Evolutionary conservation across 2,329 filamentous ascomycete species (phyloP), one percentile per base, ranked within the genome.

Genomic region (Penicillium verrucosum): DNA sequence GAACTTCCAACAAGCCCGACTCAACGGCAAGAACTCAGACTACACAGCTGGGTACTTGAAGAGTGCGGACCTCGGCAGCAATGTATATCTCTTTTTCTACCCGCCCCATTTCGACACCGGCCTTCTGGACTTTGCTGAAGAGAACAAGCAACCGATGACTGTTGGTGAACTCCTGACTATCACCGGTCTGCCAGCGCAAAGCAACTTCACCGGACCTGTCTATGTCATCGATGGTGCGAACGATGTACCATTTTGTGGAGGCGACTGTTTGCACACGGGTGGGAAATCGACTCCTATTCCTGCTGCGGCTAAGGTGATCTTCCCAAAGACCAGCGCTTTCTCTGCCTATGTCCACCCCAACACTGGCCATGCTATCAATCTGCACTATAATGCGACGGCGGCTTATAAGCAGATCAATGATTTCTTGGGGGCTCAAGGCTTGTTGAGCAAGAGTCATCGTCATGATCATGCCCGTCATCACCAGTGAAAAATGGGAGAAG

Each of bases 321-420:
- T 61, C 54, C 56, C 63, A 51, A 57, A 41, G 32, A 60, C 58
- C 52, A 64, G 55, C 10, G 52, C 54, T 25, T 66, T 70, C 44
- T 54, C 64, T 46, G 60, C 63, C 8, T 63, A 65, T 41, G 58
- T 71, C 3, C 63, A 69, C 21, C 65, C 65, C 9, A 50, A 64
- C 25, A 63, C 60, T 36, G 68, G 67, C 5, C 69, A 71, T 58
- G 67, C 63, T 5, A 57, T 71, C n/a, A 67, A 69, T 45, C 25
- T 70, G 54, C 69, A 70, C 37, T 59, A 68, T 21, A 69, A 68
- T 50, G 63, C 66, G 14, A 67, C 64, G 2, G 67, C 37, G 7
- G 63, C 61, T 16, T 70, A 68, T 51, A 56, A 65, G 47, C 51
- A 60, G 40, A 64, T 61, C 18, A 30, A 51, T 25, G 42, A 58